Base-by-base conservation (phyloP, 805 yeast genomes). In the Scheffersomyces ergatensis region DNA sequence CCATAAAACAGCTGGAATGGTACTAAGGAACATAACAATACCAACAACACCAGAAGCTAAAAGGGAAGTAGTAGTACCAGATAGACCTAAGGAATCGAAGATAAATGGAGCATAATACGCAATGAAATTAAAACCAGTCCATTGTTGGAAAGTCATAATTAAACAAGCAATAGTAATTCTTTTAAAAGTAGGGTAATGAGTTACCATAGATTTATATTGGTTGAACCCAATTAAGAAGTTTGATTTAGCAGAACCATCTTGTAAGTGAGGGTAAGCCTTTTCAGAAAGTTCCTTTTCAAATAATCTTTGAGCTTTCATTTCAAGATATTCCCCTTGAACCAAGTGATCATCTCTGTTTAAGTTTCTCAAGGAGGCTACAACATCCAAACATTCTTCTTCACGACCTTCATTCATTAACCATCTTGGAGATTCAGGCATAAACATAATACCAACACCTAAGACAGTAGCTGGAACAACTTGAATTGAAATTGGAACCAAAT, bases 371-470 rank as follows among this genome's bases (percentile, higher is more conserved):
- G 58, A 52, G 58, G 61, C 48, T 66, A 58, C 47, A 69, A 70
- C 63, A 15, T 55, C 61, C 1, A 57, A 47, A 21, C 85, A 84
- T 49, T 80, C 83, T 30, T 67, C 72, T 46, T 68, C 63, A 53
- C 78, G 65, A 42, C 72, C 72, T 40, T 72, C 64, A 17, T 76
- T 60, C 45, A 79, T 70, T 53, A 80, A 65, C 72, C 73, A 72
- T 46, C 81, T 65, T 29, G 78, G 82, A 9, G 76, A 72, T 48
- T 78, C 80, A 5, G 82, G 81, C 44, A 78, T 58, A 37, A 65
- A 57, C 25, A 63, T 47, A 8, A 72, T 62, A 38, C 76, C 67
- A 5, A 52, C 38, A 13, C 66, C 61, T 45, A 78, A 61, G 18
- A 71, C 40, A 12, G 58, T 38, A 12, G 81, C 80, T 41, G 78